Base-by-base conservation (phyloP, 345 rosid species). In the Dovyalis caffra region DNA sequence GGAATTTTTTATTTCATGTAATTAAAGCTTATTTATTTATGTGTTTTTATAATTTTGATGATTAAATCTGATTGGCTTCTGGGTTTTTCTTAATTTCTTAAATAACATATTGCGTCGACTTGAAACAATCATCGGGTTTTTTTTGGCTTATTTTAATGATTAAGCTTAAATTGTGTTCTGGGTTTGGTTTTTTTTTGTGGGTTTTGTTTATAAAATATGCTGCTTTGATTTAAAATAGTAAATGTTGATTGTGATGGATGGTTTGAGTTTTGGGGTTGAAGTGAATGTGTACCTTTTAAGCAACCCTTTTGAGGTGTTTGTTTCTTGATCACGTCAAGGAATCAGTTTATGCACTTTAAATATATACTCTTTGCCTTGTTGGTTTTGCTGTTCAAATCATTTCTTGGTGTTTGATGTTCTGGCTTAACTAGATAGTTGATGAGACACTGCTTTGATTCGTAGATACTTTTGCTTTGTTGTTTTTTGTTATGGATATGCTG, bases 271-370 rank as follows among this genome's bases (percentile, higher is more conserved):
- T 2, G 63, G 53, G 73, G 29, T 53, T 76, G 70, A 20, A 79
- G 78, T 73, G 84, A 80, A 80, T 86, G 77, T 82, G 79, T 84
- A 75, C 76, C 84, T 79, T 84, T 81, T 66, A 86, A 86, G 87
- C 80, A 76, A 62, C 77, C 62, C 65, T 57, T 77, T 66, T 10
- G 23, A 3, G 45, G 33, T 3, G 53, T 71, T 65, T 47, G 29
- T 32, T 40, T 34, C 21, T 47, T 62, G 69, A 64, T 64, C 2
- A 68, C 66, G 76, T 60, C 18, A 77, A 69, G 60, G 74, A 77
- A 53, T 53, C 78, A 5, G 47, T 72, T 35, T 61, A 3, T 25
- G 40, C 12, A 16, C 10, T 68, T 71, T 65, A 28, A 8, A 21
- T 56, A 20, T 18, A 60, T 25, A 29, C 21, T 29, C 0, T 47